Evolutionary conservation across 306 rosid genomes (phyloP), one percentile per base, ranked within the genome.

Genomic region (Malus orientalis): DNA sequence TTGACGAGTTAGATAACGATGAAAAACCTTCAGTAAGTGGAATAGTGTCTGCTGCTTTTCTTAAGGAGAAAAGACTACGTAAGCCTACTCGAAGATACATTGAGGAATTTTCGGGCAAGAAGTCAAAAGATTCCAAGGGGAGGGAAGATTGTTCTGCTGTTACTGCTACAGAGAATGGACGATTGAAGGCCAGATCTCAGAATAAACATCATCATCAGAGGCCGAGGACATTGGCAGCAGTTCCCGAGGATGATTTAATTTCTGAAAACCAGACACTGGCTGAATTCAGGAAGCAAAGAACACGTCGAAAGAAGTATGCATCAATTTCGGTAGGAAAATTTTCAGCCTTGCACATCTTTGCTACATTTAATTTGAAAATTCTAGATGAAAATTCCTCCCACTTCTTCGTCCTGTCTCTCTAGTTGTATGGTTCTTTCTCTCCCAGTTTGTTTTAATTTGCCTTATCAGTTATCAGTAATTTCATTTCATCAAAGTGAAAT

Each of bases 71-170:
- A 87, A 91, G 97, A 79, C 78, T 74, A 81, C 96, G 96, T 14
- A 92, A 89, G 87, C 93, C 89, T 73, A 91, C 97, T 61, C 83
- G 70, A 85, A 87, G 94, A 85, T 91, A 79, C 85, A 85, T 92
- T 74, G 97, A 95, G 82, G 96, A 92, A 80, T 75, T 84, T 81
- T 84, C 93, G 60, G 82, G 74, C 61, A 80, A 81, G 18, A 87
- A 80, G 71, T 77, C 81, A 6, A 82, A 73, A 69, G 33, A 73
- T 84, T 53, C 69, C 59, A 85, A 72, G 74, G 81, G 89, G 74
- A 81, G 81, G 71, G 92, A 83, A 74, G 89, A 87, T 42, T 60
- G 36, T 62, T 74, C 82, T 22, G 51, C 74, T 77, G 47, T 33
- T 76, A 55, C 83, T 79, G 80, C 85, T 79, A 82, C 75, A 8